Evolutionary conservation across 805 yeast species (phyloP).

Genomic region (Yamadazyma tumulicola): DNA sequence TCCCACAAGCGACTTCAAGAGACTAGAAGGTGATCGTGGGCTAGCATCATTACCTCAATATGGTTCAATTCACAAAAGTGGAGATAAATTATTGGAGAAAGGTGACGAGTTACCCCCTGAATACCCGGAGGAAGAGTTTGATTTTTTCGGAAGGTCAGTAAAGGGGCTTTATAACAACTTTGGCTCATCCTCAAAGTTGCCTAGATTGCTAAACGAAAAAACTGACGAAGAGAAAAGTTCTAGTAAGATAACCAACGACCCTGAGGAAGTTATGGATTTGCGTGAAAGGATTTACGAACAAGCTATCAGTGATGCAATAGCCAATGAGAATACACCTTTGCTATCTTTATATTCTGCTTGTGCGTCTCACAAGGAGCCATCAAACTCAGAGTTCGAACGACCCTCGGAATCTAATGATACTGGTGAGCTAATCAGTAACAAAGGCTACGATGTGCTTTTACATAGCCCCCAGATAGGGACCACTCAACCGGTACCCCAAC

Average conservation of each 20-base stretch:
- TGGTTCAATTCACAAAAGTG: slow-evolving; percentile 30
- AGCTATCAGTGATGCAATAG: slow-evolving; percentile 1
- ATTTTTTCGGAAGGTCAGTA: slow-evolving; percentile 51
- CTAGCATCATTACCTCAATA: slow-evolving; percentile 39
- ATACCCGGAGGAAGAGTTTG: slow-evolving; percentile 61
- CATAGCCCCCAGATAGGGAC: background rate
- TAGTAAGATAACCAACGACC: slow-evolving; percentile 22
- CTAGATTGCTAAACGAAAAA: slow-evolving; percentile 9
- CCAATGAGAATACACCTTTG: slow-evolving; percentile 3
- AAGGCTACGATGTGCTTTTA: background rate
- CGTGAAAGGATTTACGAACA: slow-evolving; percentile 32
- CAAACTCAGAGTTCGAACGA: background rate
- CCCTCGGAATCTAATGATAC: too few relatives aligned
- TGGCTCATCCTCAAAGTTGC: slow-evolving; percentile 27
- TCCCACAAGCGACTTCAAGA: slow-evolving; percentile 40
- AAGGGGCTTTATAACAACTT: slow-evolving; percentile 15
- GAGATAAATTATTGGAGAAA: slow-evolving; percentile 59
- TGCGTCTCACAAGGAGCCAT: too few relatives aligned
- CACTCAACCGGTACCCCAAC: too few relatives aligned
- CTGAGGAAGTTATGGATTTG: slow-evolving; percentile 34
- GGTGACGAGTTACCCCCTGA: slow-evolving; percentile 74
- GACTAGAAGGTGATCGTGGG: slow-evolving; percentile 36
- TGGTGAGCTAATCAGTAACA: too few relatives aligned
- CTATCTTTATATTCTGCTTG: too few relatives aligned
- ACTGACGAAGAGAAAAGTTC: slow-evolving; percentile 4